phyloP scores from a whole-genome alignment of 1,139 yeast species.

The Candida frijolesensis region DNA sequence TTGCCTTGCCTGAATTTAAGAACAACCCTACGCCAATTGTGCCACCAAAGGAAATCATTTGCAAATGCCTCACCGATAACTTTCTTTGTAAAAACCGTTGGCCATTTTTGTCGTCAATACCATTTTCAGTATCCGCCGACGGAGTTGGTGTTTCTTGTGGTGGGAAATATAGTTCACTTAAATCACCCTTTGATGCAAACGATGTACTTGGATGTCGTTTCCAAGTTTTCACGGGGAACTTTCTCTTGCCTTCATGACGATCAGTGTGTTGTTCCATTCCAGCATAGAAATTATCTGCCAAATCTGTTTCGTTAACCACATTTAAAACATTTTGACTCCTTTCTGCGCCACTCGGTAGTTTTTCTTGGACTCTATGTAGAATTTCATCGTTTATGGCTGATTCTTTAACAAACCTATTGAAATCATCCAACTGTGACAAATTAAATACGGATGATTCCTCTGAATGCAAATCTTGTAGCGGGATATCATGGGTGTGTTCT shows the following conservation, averaged over 20 bases:
- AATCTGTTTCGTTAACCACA: conserved; percentile 32
- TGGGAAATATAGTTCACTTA: conserved; percentile 15
- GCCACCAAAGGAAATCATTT: conserved; percentile 83
- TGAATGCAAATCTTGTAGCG: conserved; percentile 25
- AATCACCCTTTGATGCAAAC: conserved; percentile 11
- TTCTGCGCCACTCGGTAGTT: conserved; percentile 11
- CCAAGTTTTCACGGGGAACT: conserved; percentile 11
- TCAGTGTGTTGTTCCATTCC: conserved; percentile 18
- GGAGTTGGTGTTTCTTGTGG: conserved; percentile 14
- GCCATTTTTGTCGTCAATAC: neutral
- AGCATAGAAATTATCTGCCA: conserved; percentile 32
- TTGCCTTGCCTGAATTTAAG: conserved; percentile 75
- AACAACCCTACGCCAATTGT: conserved; percentile 83
- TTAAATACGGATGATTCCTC: conserved; percentile 32
- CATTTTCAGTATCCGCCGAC: conserved; percentile 6
- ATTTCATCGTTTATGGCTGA: conserved; percentile 40
- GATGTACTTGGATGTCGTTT: conserved; percentile 12
- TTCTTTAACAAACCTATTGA: conserved; percentile 35
- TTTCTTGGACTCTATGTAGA: conserved; percentile 20
- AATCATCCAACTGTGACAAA: conserved; percentile 41
- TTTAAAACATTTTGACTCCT: conserved; percentile 22
- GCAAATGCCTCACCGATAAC: conserved; percentile 69
- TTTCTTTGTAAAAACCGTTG: conserved; percentile 46
- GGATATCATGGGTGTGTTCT: conserved; percentile 25
- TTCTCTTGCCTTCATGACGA: conserved; percentile 6